Base-by-base conservation (phyloP, 306 rosid genomes). In the Rubus idaeus region DNA sequence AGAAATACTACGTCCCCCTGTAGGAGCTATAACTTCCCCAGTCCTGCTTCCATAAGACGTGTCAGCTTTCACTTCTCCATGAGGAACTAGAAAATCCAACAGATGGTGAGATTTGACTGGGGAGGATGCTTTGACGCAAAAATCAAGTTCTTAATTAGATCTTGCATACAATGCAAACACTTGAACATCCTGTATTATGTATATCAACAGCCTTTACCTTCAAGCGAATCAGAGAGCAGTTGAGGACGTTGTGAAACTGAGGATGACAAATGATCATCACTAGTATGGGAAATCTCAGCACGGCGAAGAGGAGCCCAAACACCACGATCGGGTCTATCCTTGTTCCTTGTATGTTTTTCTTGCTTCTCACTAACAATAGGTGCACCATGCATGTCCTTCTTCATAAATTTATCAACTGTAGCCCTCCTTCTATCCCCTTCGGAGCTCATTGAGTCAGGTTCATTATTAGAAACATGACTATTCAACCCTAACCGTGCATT, bases 321-420 rank as follows among this genome's bases (percentile, higher is more conserved):
- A 81, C 97, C 97, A 50, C 96, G 97, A 83, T 95, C 99, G 74
- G 99, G 99, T 81, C 99, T 90, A 82, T 92, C 98, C 88, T 89
- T 94, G 80, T 90, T 89, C 86, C 96, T 88, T 47, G 95, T 89
- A 67, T 91, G 97, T 56, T 85, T 95, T 71, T 92, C 97, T 70
- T 86, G 87, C 85, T 88, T 95, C 71, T 92, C 97, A 77, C 82
- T 77, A 23, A 72, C 72, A 52, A 57, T 86, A 82, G 81, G 76
- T 78, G 70, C 53, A 77, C 89, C 89, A 87, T 86, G 90, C 52
- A 51, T n/a, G 68, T 87, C 97, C 79, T 80, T 86, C 76, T 87
- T 92, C 0, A 66, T n/a, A n/a, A 84, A 83, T 73, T 86, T 94
- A n/a, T 82, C 89, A 20, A 83, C 93, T 61, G 70, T 52, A 30